Base-by-base conservation (phyloP, 2,329 filamentous ascomycete genomes). In the Orbilia brochopaga region DNA sequence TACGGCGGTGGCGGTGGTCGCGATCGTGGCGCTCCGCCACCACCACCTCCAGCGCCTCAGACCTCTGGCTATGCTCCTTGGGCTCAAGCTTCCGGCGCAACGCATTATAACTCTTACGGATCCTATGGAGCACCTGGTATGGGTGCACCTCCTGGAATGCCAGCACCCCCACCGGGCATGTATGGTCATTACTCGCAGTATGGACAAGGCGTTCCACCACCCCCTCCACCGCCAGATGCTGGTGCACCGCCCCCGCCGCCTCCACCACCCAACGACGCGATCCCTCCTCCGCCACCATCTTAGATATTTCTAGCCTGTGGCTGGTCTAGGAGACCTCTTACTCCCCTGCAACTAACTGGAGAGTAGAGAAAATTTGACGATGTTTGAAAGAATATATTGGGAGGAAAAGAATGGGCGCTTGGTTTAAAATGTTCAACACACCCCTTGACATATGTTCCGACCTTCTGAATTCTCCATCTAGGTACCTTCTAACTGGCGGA, bases 1-100 rank as follows among this genome's bases (percentile, higher is more conserved):
- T 87, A 88, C 76, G 90, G 86, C 74, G 37, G 37, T 13, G 37
- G 86, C 73, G 82, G 85, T 42, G 58, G 58, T 30, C 81, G 81
- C 74, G 82, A 79, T 69, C 80, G 79, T 48, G 81, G 83, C 53
- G 80, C 79, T 32, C 81, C 79, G 44, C 81, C 83, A 24, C 81
- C 85, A 48, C 87, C 87, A 24, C 85, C 87, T 0, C 85, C 86
- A 37, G 55, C 57, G 52, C 23, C 67, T 19, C 61, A 61, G 53
- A 52, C 42, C 44, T 59, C 60, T 23, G 53, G 54, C 11, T 72
- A 65, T 52, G 19, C 67, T 30, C 60, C 67, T n/a, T 66, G 60
- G 67, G 50, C 48, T 44, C 67, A 64, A 61, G 53, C 67, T 50
- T 60, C 67, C 15, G 67, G 54, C 7, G 67, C 60, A n/a, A 61